Base-by-base conservation (phyloP, 768 basidiomycete genomes). In the Mrakia blollopis region DNA sequence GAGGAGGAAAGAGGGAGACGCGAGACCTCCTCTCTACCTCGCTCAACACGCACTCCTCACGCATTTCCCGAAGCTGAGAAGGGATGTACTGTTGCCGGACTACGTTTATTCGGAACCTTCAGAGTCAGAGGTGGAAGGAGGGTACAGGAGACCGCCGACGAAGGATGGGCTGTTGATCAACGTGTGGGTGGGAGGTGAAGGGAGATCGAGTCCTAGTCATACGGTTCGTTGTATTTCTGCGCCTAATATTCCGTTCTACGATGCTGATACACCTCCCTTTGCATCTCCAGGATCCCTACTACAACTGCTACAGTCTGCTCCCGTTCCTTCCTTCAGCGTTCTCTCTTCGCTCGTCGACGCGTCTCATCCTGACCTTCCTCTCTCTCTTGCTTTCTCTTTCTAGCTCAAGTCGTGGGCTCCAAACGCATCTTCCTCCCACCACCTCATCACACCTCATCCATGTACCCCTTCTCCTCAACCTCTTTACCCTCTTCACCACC, bases 391-490 rank as follows among this genome's bases (percentile, higher is more conserved):
- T 72, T 68, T 23, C 35, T 10, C 18, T 9, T 21, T 32, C 16
- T 69, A 94, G 94, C 90, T 0, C 97, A 98, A 85, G 87, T 97
- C 9, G 90, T 92, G 21, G 96, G 97, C 37, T 84, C 86, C 39
- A 98, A 98, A 85, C 91, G 90, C 9, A 88, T 98, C 32, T 98
- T 96, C 94, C 85, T 98, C 72, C 93, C 94, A 0, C 91, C 93
- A 8, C 92, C 94, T 11, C 80, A 83, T 10, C 74, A 79, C 16
- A 41, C 63, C 0, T 67, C 75, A 0, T 62, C 79, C 57, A 85
- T 98, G 92, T 87, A 90, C 80, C 86, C 89, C 1, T 88, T 77
- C 41, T 57, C 61, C 0, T 28, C 75, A 32, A 39, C 76, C 37
- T 73, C 78, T 21, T 44, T 61, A 14, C 60, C 75, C 28, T 70